These are phyloP conservation scores for Skeletonema costatum DNA, from an alignment of 108 stramenopile species.

Conservation along the genomic window DNA sequence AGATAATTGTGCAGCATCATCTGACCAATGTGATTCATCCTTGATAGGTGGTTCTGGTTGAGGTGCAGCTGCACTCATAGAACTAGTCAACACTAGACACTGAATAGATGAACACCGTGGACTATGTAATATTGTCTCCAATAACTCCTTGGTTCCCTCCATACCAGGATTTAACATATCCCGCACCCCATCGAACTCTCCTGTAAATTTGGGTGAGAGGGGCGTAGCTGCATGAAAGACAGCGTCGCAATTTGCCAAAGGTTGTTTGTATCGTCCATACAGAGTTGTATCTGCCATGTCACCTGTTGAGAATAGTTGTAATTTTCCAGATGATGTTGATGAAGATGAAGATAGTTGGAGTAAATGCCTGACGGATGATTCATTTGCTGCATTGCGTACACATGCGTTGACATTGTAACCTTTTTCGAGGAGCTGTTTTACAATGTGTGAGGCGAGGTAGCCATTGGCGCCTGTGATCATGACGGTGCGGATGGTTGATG, in stretches of 20 bases:
- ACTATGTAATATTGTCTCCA: slow-evolving; percentile 5
- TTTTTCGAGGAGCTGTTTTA: slow-evolving; percentile 39
- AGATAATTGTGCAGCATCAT: slow-evolving; percentile 19
- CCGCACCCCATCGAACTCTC: slow-evolving; percentile 30
- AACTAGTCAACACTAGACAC: slow-evolving; percentile 28
- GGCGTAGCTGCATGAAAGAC: slow-evolving; percentile 46
- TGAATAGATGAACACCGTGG: slow-evolving; percentile 2
- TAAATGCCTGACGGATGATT: slow-evolving; percentile 16
- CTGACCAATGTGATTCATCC: slow-evolving; percentile 38
- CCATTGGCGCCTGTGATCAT: slow-evolving; percentile 83
- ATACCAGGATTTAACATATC: slow-evolving; percentile 38
- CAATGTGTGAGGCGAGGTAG: slow-evolving; percentile 70
- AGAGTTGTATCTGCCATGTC: slow-evolving; percentile 23
- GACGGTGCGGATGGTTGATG: slow-evolving; percentile 9
- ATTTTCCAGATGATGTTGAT: slow-evolving; percentile 4
- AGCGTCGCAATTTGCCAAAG: slow-evolving; percentile 25
- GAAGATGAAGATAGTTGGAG: slow-evolving; percentile 11
- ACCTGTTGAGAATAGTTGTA: slow-evolving; percentile 43
- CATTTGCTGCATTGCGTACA: slow-evolving; percentile 41
- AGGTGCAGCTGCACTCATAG: slow-evolving; percentile 40
- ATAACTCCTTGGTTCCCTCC: slow-evolving; percentile 25
- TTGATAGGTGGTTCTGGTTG: slow-evolving; percentile 22
- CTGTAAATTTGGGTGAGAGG: slow-evolving; percentile 18
- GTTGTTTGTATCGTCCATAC: slow-evolving; percentile 13
- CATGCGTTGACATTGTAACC: slow-evolving; percentile 37